Evolutionary conservation across 176 grass and related monocot genomes (phyloP), one percentile per base, ranked within the genome.

Genomic region (Metroxylon sagu): DNA sequence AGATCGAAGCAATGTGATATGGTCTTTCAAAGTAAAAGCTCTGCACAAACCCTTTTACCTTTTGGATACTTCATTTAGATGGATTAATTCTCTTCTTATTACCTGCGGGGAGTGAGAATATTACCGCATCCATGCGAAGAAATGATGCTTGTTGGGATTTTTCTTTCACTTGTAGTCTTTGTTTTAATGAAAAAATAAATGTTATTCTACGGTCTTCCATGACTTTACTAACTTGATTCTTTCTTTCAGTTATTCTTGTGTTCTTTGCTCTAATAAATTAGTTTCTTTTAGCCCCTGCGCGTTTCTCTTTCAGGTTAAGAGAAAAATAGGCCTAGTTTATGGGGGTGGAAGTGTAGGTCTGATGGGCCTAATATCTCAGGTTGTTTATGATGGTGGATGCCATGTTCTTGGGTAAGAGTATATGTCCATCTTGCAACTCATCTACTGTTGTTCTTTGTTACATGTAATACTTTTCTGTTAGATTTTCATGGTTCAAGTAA

Each of bases 291-390:
- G 59, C n/a, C 53, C 18, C 56, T 72, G 21, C 21, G 21, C 21
- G 21, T 23, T 48, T 52, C 10, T 5, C 29, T 71, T 59, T 81
- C 83, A 90, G 92, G 75, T 91, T n/a, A 75, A 85, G 51, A 75
- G 72, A 81, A 63, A 80, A 56, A 80, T 96, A 61, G 81, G 90
- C 50, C 83, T 96, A 19, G 92, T 96, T 60, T 96, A 96, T 56
- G 92, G 92, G 68, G 92, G 92, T 59, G 92, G 92, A 59, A 96
- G 92, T 77, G 71, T 64, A 74, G 92, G 92, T 39, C 75, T 96
- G 25, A 96, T 96, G 92, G 92, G 92, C 18, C 53, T 87, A 48
- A 82, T 96, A 19, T 96, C 92, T 71, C 78, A 74, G 79, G 76
- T 81, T 57, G 92, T 91, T 19, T 71, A 88, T 72, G 75, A 91